These are phyloP conservation scores for Phytophthora constricta DNA, from an alignment of 352 stramenopile species.

Conservation along the genomic window DNA sequence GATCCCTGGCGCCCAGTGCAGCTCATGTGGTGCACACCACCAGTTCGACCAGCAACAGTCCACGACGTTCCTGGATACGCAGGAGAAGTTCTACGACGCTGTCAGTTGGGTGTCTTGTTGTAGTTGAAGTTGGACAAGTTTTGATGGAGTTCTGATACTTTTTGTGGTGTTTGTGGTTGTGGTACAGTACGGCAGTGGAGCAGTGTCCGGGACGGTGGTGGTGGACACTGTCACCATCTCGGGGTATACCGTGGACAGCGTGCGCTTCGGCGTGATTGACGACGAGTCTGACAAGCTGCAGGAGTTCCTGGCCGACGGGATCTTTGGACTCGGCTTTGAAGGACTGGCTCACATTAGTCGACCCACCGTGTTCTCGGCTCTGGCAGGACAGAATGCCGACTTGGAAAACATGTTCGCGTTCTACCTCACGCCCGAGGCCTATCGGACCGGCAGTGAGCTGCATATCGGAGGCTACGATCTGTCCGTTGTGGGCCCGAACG, in stretches of 20 bases:
- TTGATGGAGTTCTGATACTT: constrained; percentile 14
- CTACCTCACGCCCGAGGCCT: constrained; percentile 84
- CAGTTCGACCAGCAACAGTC: constrained; percentile 61
- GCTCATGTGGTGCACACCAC: constrained; percentile 58
- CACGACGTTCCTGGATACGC: constrained; percentile 74
- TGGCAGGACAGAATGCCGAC: constrained; percentile 68
- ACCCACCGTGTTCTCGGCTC: constrained; percentile 80
- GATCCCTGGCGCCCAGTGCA: constrained; percentile 65
- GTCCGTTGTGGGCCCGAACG: constrained; percentile 77
- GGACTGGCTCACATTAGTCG: constrained; percentile 88
- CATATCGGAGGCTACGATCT: constrained; percentile 89
- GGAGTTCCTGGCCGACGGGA: constrained; percentile 88
- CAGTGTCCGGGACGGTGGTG: constrained; percentile 75
- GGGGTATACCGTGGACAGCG: constrained; percentile 70
- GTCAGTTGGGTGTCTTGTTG: constrained; percentile 30
- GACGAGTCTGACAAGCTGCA: constrained; percentile 76
- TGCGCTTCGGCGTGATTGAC: constrained; percentile 78
- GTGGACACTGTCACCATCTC: constrained; percentile 80
- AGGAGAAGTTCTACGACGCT: constrained; percentile 76
- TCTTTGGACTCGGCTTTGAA: constrained; percentile 87
- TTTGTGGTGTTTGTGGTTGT: constrained; percentile 8
- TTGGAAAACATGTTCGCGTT: constrained; percentile 91
- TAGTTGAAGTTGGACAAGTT: constrained; percentile 13
- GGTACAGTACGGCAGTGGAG: constrained; percentile 78
- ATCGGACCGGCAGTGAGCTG: constrained; percentile 73